Evolutionary conservation across 768 basidiomycete species (phyloP), one percentile per base, ranked within the genome.

Genomic region (Boletus rubroflammeus): DNA sequence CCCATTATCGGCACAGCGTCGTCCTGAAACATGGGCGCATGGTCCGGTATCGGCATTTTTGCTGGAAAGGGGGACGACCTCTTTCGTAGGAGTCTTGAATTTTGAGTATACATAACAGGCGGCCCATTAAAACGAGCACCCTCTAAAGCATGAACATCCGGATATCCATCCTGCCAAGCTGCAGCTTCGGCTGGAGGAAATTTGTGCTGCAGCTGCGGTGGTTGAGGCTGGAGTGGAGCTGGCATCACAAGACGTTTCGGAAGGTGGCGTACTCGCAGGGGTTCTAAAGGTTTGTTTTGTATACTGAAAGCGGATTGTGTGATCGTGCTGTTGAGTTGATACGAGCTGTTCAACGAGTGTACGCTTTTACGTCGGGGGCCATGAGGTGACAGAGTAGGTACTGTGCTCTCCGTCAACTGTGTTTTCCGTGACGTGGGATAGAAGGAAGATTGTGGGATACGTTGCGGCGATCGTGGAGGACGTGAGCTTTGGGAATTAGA

Each of bases 161-260:
- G 19, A 44, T 50, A 38, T 19, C 34, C 54, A n/a, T 57, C 51
- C 23, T 31, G 48, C 59, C 54, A 47, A 32, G 29, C 11, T 34
- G 35, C 36, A 19, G 49, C 26, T 8, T 55, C 31, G 3, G 41
- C 13, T 21, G 34, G 42, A 31, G 58, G 51, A 38, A 63, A 62
- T n/a, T 39, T 52, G 26, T 53, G 41, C 45, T 65, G 61, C 25
- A 57, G 50, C 36, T 55, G 47, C 14, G 54, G 58, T 25, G 56
- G 54, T 26, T 65, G 64, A 54, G 69, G 69, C 62, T 83, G 81
- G 36, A 90, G 75, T 15, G 84, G 88, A 3, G 83, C 70, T 43
- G 88, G 88, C 88, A 90, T 90, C 40, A 89, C 81, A 26, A 90
- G 80, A 44, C 75, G 79, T 65, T 80, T 85, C 4, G 88, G 88